A percentile compares a stretch with the other conserved stretches of the same genome.
Evolutionary conservation across 2,329 filamentous ascomycete species (phyloP).

Genomic region (Bipolaris bicolor): DNA sequence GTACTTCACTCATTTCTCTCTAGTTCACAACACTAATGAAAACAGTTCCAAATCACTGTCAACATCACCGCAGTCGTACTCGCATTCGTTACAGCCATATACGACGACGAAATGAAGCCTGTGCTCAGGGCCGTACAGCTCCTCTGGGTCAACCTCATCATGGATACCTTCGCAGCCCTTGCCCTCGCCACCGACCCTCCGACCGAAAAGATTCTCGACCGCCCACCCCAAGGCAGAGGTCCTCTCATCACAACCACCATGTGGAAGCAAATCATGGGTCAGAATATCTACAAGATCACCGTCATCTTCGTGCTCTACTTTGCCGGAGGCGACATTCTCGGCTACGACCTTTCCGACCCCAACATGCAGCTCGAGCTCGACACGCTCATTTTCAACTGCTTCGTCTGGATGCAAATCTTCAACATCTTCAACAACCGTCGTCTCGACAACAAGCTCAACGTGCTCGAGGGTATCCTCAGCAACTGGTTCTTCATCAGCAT

Average conservation of each 20-base stretch:
- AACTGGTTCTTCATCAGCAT: constrained; percentile 66
- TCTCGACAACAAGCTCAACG: constrained; percentile 67
- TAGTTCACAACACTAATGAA: constrained; percentile 7
- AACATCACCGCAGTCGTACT: constrained; percentile 98
- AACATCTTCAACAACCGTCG: constrained; percentile 71
- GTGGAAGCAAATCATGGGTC: constrained; percentile 71
- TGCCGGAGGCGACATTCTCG: constrained; percentile 62
- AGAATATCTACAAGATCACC: constrained; percentile 66
- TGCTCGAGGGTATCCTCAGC: constrained; percentile 63
- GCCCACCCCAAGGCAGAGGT: constrained; percentile 84
- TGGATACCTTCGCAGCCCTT: constrained; percentile 92
- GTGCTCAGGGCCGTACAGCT: constrained; percentile 94
- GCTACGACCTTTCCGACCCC: constrained; percentile 53
- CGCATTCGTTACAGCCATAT: constrained; percentile 94
- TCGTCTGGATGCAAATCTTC: constrained; percentile 76
- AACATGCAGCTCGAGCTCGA: constrained; percentile 56
- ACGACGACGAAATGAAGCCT: constrained; percentile 83
- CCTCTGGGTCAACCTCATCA: constrained; percentile 97
- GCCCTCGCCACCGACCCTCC: constrained; percentile 96
- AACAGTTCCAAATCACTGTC: constrained; percentile 85
- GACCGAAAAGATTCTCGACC: constrained; percentile 92
- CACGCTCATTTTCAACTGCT: constrained; percentile 72
- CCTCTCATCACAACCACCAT: constrained; percentile 69
- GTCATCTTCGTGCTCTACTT: constrained; percentile 68
- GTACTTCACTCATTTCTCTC: neutral